These are phyloP conservation scores for Dactylella cylindrospora DNA, from an alignment of 2,329 filamentous ascomycete species.

Conservation along the genomic window DNA sequence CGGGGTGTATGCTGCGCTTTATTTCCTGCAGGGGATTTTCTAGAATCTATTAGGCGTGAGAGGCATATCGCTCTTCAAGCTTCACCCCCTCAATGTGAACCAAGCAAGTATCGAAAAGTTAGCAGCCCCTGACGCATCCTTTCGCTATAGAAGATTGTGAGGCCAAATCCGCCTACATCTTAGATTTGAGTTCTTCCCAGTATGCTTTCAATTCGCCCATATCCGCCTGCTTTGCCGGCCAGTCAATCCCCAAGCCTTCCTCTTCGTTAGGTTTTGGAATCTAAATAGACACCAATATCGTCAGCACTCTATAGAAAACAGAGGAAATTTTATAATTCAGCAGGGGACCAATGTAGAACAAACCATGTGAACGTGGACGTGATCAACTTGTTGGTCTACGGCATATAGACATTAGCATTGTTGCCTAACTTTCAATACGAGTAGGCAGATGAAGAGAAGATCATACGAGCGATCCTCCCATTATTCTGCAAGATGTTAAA, in stretches of 20 bases:
- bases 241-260: conserved; percentile 77
- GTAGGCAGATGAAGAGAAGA: not conserved
- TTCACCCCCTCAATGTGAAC: too few relatives aligned
- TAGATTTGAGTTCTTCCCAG: conserved; percentile 80
- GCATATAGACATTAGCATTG: not conserved
- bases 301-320: not conserved
- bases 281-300: conserved; percentile 53
- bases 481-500: conserved; percentile 99
- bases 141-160: too few relatives aligned
- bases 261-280: conserved; percentile 88
- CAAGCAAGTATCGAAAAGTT: too few relatives aligned
- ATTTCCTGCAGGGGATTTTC: too few relatives aligned
- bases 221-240: conserved; percentile 74
- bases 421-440: not conserved
- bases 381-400: conserved; percentile 35
- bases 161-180: conserved; percentile 80
- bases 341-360: conserved; percentile 46
- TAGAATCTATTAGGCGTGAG: too few relatives aligned
- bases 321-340: not conserved
- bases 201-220: conserved; percentile 81
- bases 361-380: conserved; percentile 95
- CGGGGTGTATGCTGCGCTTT: too few relatives aligned
- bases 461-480: conserved; percentile 77
- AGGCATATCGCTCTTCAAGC: too few relatives aligned
- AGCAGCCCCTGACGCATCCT: too few relatives aligned